Percentiles rank a stretch among this genome's conserved stretches.
These are phyloP conservation scores for Magnolia changhungtana DNA, from an alignment of 164 flowering plant species.

Conservation along the genomic window DNA sequence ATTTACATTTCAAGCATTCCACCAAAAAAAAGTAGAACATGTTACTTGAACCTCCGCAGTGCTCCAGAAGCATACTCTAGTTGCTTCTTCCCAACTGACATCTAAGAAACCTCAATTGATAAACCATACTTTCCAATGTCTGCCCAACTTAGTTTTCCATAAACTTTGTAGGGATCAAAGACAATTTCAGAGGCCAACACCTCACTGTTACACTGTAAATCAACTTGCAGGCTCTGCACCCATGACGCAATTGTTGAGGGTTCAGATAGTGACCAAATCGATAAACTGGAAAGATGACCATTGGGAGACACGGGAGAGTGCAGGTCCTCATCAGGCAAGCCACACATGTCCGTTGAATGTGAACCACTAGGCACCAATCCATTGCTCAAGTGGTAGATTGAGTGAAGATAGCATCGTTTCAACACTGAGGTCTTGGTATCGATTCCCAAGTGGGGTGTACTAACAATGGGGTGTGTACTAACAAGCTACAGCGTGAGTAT, in stretches of 20 bases:
- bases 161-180: slow-evolving; percentile 68
- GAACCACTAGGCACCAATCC: too few relatives aligned
- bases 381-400: too few relatives aligned
- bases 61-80: slow-evolving; percentile 81
- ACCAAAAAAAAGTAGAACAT: too few relatives aligned
- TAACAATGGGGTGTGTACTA: too few relatives aligned
- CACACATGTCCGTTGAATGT: too few relatives aligned
- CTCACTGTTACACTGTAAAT: slow-evolving; percentile 38
- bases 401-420: too few relatives aligned
- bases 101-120: slow-evolving; percentile 68
- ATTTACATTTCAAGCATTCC: too few relatives aligned
- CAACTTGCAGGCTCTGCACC: slow-evolving; percentile 58
- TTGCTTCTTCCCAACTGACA: slow-evolving; percentile 15
- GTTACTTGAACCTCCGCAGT: slow-evolving; percentile 58
- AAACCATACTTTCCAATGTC: slow-evolving; percentile 60
- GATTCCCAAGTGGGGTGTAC: too few relatives aligned
- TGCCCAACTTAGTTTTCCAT: slow-evolving; percentile 70
- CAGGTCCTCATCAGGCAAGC: slow-evolving; percentile 16
- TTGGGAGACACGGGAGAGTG: slow-evolving; percentile 41
- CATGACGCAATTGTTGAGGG: slow-evolving; percentile 41
- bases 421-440: too few relatives aligned
- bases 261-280: slow-evolving; percentile 55
- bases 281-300: slow-evolving; percentile 47
- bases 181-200: slow-evolving; percentile 46
- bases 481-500: too few relatives aligned